phyloP scores from a whole-genome alignment of 148 eudicot genomes.

The Cornus suecica region DNA sequence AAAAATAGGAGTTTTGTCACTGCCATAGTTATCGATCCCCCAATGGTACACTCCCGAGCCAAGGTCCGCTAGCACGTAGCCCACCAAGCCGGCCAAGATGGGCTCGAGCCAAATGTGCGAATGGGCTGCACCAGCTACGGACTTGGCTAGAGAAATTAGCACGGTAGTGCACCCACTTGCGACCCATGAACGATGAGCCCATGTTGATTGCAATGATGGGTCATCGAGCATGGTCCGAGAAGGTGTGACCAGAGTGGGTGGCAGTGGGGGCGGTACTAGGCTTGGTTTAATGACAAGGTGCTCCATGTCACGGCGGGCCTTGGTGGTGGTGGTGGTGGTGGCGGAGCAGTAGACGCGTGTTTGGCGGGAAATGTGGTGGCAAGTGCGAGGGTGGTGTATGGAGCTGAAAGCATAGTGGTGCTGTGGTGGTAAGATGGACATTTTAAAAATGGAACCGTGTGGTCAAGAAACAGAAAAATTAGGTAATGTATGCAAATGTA shows the following conservation, averaged over 20 bases:
- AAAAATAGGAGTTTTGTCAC: constrained; percentile 54
- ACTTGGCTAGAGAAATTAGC: constrained; percentile 52
- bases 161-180: constrained; percentile 71
- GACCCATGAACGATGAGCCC: constrained; percentile 80
- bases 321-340: constrained; percentile 29
- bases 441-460: constrained; percentile 22
- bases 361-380: constrained; percentile 9
- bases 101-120: constrained; percentile 63
- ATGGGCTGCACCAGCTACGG: constrained; percentile 19
- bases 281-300: constrained; percentile 13
- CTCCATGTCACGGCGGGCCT: constrained; percentile 11
- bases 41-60: constrained; percentile 92
- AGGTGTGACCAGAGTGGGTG: neutral
- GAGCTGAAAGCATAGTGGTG: constrained; percentile 31
- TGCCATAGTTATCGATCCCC: constrained; percentile 86
- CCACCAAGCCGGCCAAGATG: constrained; percentile 43
- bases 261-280: neutral
- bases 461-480: neutral
- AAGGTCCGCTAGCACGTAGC: constrained; percentile 80
- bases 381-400: constrained; percentile 11
- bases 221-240: constrained; percentile 35
- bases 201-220: constrained; percentile 55
- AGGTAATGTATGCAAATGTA: too few species aligned
- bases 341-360: constrained; percentile 30
- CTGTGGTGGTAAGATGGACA: constrained; percentile 60